These are phyloP conservation scores for Diaporthe velutina DNA, from an alignment of 2,329 filamentous ascomycete genomes.

Conservation along the genomic window DNA sequence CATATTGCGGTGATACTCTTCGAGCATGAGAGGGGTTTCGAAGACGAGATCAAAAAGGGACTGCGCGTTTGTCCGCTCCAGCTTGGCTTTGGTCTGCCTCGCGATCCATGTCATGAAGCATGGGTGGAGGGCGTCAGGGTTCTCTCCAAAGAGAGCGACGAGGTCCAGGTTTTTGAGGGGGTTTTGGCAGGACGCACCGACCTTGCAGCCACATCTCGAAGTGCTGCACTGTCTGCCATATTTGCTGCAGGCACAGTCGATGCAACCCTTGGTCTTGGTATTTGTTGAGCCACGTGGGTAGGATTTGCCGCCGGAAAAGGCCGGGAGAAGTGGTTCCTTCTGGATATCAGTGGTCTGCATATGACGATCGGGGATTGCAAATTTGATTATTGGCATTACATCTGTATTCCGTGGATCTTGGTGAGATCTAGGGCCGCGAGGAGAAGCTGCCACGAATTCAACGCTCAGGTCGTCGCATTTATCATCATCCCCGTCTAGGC, in stretches of 20 bases:
- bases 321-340: not conserved
- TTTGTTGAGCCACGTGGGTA: not conserved
- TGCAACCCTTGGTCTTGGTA: not conserved
- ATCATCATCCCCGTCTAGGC: conserved; percentile 25
- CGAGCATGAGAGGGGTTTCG: not conserved
- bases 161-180: conserved; percentile 29
- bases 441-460: not conserved
- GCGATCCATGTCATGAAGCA: conserved; percentile 35
- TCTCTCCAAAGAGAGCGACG: conserved; percentile 31
- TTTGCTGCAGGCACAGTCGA: conserved; percentile 29
- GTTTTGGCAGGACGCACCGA: conserved; percentile 6
- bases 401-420: not conserved
- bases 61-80: not conserved
- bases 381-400: not conserved
- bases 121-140: conserved; percentile 6
- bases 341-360: not conserved
- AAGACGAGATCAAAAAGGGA: conserved; percentile 22
- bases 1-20: not conserved
- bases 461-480: not conserved
- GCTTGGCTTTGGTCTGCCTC: not conserved
- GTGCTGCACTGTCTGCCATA: conserved; percentile 11
- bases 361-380: not conserved
- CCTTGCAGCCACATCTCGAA: conserved; percentile 28
- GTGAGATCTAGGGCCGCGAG: not conserved
- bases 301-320: not conserved